Base-by-base conservation (phyloP, 306 rosid genomes). In the Vicia villosa region DNA sequence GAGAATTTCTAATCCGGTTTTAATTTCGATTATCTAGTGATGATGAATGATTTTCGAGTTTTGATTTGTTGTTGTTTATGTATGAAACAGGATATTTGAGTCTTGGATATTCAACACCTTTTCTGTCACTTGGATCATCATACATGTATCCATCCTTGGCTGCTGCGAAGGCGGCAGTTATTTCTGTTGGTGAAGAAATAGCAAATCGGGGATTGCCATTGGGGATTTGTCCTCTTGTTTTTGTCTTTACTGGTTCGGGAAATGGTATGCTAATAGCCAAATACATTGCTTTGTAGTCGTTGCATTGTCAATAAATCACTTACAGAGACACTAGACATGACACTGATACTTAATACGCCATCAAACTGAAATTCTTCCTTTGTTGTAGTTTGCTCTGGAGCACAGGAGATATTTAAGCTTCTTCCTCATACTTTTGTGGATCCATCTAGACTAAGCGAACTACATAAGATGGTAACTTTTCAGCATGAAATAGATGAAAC, bases 101-200 rank as follows among this genome's bases (percentile, higher is more conserved):
- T 79, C 96, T 94, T 68, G 98, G 98, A 81, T 90, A 88, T 76
- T 94, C 98, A 43, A 94, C 98, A 26, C 98, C 98, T 26, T 94
- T 94, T 74, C 84, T 94, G 43, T 94, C 97, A 22, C 76, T 94
- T 69, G 98, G 98, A 74, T 76, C 87, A 73, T 88, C 98, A n/a
- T 88, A 94, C 82, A 94, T 90, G 98, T 94, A 94, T 82, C 80
- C 92, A 49, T 90, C 98, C 16, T 80, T 90, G 86, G 95, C 92
- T 65, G 92, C 98, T 70, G 97, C 97, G 47, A 90, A 90, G 86
- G 96, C 97, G 56, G 98, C 98, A 22, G 95, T 94, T 7, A 90
- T 88, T 81, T 84, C 98, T 58, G 89, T 94, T 26, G 98, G 92
- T 3, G 98, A 94, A 86, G 97, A 91, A 86, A 87, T 94, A 72